Percentiles rank a stretch among this genome's conserved stretches.
Evolutionary conservation across 2,329 filamentous ascomycete genomes (phyloP).

Genomic region (Penicillium decumbens): DNA sequence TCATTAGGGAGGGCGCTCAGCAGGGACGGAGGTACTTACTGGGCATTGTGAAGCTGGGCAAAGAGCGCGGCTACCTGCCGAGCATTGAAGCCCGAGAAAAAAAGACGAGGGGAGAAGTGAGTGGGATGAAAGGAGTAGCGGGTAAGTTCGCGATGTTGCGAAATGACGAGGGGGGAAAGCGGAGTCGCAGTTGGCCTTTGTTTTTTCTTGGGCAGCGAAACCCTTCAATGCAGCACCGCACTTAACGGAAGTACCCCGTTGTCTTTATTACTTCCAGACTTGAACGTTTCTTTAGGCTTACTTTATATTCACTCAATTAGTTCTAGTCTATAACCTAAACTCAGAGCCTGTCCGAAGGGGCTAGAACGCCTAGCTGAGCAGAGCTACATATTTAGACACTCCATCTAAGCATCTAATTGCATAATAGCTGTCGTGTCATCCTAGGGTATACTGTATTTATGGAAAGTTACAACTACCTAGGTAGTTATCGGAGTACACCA

Average conservation of each 20-base stretch:
- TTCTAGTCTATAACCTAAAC: not conserved
- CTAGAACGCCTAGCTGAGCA: too few species aligned
- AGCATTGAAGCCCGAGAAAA: slow-evolving; percentile 26
- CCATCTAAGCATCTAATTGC: too few species aligned
- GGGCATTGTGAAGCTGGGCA: slow-evolving; percentile 32
- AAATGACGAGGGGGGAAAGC: slow-evolving; percentile 21
- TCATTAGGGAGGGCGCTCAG: slow-evolving; percentile 11
- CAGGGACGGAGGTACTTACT: slow-evolving; percentile 27
- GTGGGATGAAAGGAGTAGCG: slow-evolving; percentile 1
- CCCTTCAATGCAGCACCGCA: not conserved
- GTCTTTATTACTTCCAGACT: not conserved
- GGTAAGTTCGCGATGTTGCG: slow-evolving; percentile 10
- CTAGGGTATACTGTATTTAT: too few species aligned
- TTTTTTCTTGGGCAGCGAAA: slow-evolving; percentile 7
- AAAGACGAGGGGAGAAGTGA: not conserved
- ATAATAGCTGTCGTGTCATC: too few species aligned
- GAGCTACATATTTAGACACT: too few species aligned
- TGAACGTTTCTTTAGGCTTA: not conserved
- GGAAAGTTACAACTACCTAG: too few species aligned
- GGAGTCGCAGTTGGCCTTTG: slow-evolving; percentile 15
- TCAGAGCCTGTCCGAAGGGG: too few species aligned
- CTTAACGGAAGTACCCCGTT: not conserved
- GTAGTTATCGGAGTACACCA: too few species aligned
- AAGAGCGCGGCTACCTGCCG: slow-evolving; percentile 24
- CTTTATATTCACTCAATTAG: not conserved